Evolutionary conservation across 192 early-diverging fungal genomes (phyloP).

Genomic region (Linnemannia hyalina): DNA sequence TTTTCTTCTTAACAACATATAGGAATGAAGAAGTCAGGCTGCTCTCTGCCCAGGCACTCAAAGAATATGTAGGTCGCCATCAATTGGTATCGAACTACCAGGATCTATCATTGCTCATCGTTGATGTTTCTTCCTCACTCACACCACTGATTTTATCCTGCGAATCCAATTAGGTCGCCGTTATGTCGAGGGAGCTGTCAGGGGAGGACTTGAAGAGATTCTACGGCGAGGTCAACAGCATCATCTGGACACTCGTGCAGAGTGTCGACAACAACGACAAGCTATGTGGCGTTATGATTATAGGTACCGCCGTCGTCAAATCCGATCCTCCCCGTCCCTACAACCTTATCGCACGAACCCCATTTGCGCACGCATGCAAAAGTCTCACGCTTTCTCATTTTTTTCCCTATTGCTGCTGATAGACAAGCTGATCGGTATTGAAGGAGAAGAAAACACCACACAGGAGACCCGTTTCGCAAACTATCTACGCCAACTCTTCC

Average conservation of each 20-base stretch:
- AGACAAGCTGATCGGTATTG: constrained; percentile 88
- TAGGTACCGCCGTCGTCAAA: constrained; percentile 64
- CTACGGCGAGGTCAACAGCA: constrained; percentile 82
- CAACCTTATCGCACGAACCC: not conserved
- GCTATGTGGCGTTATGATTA: constrained; percentile 83
- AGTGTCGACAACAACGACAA: constrained; percentile 82
- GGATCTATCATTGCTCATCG: not conserved
- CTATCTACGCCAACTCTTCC: constrained; percentile 83
- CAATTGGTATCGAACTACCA: not conserved
- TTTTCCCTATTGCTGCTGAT: not conserved
- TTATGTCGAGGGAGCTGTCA: constrained; percentile 73
- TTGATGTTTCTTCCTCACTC: not conserved
- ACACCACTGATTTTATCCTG: not conserved
- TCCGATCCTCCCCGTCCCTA: constrained; percentile 3
- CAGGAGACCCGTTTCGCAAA: constrained; percentile 85
- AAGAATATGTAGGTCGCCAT: constrained; percentile 69
- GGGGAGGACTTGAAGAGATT: constrained; percentile 81
- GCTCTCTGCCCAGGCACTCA: constrained; percentile 70
- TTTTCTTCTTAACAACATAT: not conserved
- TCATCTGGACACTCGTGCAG: constrained; percentile 86
- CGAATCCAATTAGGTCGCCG: constrained; percentile 22
- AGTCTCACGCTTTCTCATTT: not conserved
- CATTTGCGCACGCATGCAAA: not conserved
- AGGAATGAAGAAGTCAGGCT: constrained; percentile 75
- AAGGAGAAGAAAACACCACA: constrained; percentile 83